phyloP scores from a whole-genome alignment of 495 filamentous ascomycete genomes.

The Penicillium coprophilum region DNA sequence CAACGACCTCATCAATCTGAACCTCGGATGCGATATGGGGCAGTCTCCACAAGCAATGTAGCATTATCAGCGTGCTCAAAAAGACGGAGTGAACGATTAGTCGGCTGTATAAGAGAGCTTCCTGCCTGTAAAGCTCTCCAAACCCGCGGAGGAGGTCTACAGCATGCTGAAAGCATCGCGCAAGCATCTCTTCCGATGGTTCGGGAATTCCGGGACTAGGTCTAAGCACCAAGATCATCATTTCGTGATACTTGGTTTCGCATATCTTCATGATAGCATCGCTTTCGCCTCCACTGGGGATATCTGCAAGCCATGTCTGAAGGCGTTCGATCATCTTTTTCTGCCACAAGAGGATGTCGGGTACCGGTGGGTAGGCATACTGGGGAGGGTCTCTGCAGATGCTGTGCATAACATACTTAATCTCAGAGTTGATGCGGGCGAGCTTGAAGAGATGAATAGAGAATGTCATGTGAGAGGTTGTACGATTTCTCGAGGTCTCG shows the following conservation, averaged over 20 bases:
- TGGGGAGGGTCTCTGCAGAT: constrained; percentile 38
- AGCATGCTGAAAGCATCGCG: constrained; percentile 40
- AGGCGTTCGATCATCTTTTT: constrained; percentile 37
- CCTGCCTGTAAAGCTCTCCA: constrained; percentile 36
- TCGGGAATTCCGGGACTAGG: constrained; percentile 45
- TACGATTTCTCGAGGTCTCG: neutral
- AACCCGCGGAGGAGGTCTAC: constrained; percentile 34
- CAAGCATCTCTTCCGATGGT: constrained; percentile 36
- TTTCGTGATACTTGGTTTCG: constrained; percentile 43
- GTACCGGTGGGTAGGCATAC: constrained; percentile 41
- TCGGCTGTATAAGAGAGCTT: constrained; percentile 40
- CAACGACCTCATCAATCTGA: constrained; percentile 40
- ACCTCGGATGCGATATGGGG: constrained; percentile 34
- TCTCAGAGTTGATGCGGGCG: constrained; percentile 46
- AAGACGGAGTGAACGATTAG: constrained; percentile 45
- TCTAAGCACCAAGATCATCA: constrained; percentile 43
- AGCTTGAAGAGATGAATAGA: constrained; percentile 47
- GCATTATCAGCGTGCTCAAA: constrained; percentile 41
- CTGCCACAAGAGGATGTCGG: constrained; percentile 43
- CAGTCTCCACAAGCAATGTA: constrained; percentile 43
- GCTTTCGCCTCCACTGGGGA: constrained; percentile 23
- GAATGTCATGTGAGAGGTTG: constrained; percentile 39
- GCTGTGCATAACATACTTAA: constrained; percentile 51
- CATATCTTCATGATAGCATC: constrained; percentile 29
- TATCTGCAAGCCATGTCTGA: constrained; percentile 31